Evolutionary conservation across 805 yeast genomes (phyloP).

Genomic region (Kodamaea kaohsiungensis): DNA sequence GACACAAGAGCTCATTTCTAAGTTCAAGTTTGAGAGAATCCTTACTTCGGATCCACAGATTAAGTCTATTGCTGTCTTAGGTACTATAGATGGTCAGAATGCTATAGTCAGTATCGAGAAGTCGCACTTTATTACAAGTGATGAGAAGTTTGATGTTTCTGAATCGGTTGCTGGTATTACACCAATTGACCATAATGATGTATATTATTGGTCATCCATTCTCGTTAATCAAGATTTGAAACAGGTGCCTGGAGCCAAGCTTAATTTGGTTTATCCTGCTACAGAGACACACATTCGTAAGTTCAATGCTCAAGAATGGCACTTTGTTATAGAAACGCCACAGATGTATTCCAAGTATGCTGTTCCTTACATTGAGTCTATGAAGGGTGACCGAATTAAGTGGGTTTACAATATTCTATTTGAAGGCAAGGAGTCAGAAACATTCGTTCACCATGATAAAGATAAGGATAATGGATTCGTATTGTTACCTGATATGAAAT

Average conservation of each 20-base stretch:
- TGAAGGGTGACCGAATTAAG: constrained; percentile 74
- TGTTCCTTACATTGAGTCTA: constrained; percentile 72
- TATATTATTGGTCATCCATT: constrained; percentile 79
- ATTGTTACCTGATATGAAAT: constrained; percentile 91
- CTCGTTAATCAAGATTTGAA: constrained; percentile 49
- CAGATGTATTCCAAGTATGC: constrained; percentile 63
- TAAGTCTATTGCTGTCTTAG: constrained; percentile 68
- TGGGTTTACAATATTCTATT: constrained; percentile 89
- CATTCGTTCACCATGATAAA: constrained; percentile 66
- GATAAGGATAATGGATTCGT: constrained; percentile 63
- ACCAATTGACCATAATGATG: constrained; percentile 69
- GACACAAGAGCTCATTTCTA: constrained; percentile 18
- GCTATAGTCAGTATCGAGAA: constrained; percentile 79
- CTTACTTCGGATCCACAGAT: constrained; percentile 64
- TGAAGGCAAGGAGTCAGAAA: constrained; percentile 81
- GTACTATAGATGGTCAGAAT: constrained; percentile 55
- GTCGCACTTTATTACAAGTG: constrained; percentile 53
- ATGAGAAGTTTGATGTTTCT: constrained; percentile 15
- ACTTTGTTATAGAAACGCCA: constrained; percentile 78
- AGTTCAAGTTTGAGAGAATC: constrained; percentile 48
- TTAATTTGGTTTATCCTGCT: constrained; percentile 86
- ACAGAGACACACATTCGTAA: constrained; percentile 81
- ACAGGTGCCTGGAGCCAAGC: constrained; percentile 59
- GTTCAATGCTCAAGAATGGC: constrained; percentile 59
- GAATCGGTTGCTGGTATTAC: constrained; percentile 21